Percentiles rank a stretch among this genome's conserved stretches.
These are phyloP conservation scores for Mrakia frigida DNA, from an alignment of 768 basidiomycete species.

Conservation along the genomic window DNA sequence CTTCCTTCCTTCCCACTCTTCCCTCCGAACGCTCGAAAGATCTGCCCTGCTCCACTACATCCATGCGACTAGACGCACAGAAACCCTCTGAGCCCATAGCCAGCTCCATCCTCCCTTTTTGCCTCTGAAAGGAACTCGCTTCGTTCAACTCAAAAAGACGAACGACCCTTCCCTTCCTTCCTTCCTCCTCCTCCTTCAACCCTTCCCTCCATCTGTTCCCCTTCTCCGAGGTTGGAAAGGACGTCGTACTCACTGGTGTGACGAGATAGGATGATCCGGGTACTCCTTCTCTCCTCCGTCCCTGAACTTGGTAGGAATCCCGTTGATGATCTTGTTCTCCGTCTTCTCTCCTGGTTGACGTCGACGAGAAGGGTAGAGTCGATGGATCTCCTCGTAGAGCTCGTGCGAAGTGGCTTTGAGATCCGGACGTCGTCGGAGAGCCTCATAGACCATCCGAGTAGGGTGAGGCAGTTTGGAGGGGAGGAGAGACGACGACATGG, in stretches of 20 bases:
- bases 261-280: slow-evolving; percentile 18
- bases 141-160: background rate
- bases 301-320: background rate
- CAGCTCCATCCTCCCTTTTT: too few species aligned
- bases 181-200: background rate
- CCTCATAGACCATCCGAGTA: slow-evolving; percentile 27
- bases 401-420: background rate
- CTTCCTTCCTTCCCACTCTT: background rate
- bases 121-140: too few species aligned
- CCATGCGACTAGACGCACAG: background rate
- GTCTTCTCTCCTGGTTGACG: background rate
- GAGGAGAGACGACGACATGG: background rate
- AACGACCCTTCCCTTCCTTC: background rate
- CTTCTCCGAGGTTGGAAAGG: too few species aligned
- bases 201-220: too few species aligned
- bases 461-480: slow-evolving; percentile 18
- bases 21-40: background rate
- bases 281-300: background rate
- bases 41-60: too few species aligned
- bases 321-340: background rate
- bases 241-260: slow-evolving; percentile 2
- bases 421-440: slow-evolving; percentile 18
- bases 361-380: slow-evolving; percentile 1
- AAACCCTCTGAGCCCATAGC: too few species aligned
- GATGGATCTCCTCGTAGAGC: slow-evolving; percentile 21